Base-by-base conservation (phyloP, 768 basidiomycete species). In the Mycena capillaripes region DNA sequence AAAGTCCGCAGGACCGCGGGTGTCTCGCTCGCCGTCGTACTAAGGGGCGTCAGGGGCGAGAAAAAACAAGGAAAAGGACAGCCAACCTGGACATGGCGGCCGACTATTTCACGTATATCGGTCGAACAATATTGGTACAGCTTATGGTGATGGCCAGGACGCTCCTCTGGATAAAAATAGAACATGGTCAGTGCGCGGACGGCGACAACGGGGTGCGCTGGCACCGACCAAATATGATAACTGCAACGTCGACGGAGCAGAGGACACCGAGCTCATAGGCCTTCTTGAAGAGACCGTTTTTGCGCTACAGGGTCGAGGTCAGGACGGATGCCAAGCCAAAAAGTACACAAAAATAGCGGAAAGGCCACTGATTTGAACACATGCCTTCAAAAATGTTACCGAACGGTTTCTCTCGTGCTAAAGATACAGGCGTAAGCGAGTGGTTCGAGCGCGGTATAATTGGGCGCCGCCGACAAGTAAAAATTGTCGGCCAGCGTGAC, bases 391-490 rank as follows among this genome's bases (percentile, higher is more conserved):
- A 88, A 95, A 96, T 77, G 95, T 96, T 81, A 96, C 95, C 73
- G 93, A 93, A 77, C 95, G 92, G 82, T 95, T 96, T 84, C 95
- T 92, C 84, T 96, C 95, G 85, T 96, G 93, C 94, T 96, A 87
- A 83, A 84, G 81, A 84, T 84, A 87, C 82, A 59, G 59, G 63
- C 36, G 68, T 69, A 80, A 79, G 78, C 73, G 76, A 76, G 78
- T 68, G 78, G 76, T 79, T 79, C 44, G 42, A 56, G 44, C 55
- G 62, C 61, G 78, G 79, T 75, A 77, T 80, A 78, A 79, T 72
- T 63, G 76, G 77, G 79, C 74, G 76, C 74, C 74, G 76, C 48
- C 56, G 76, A 67, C 72, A 67, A 53, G 44, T 64, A 66, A 75
- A 64, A 75, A 64, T 62, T 56, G 69, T 63, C 58, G 72, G 52